phyloP scores from a whole-genome alignment of 495 filamentous ascomycete genomes.

The Geopyxis carbonaria region DNA sequence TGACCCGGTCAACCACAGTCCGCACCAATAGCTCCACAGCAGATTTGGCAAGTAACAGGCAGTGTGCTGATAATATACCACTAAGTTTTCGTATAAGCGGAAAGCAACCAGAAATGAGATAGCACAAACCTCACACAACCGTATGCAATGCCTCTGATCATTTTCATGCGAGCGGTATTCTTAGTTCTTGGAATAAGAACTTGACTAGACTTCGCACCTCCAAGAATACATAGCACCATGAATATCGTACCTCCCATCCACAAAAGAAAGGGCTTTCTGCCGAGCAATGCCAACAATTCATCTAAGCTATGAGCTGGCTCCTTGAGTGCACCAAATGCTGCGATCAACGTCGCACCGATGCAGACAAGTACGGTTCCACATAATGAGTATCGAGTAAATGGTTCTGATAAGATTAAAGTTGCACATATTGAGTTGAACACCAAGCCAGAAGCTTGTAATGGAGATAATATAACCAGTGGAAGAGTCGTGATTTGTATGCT shows the following conservation, averaged over 20 bases:
- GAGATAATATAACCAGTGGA: constrained; percentile 85
- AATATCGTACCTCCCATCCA: constrained; percentile 76
- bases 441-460: constrained; percentile 84
- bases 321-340: constrained; percentile 84
- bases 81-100: constrained; percentile 19
- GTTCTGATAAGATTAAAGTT: constrained; percentile 78
- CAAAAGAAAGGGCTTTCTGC: constrained; percentile 56
- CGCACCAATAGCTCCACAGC: constrained; percentile 92
- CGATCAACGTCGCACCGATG: constrained; percentile 71
- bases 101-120: constrained; percentile 2
- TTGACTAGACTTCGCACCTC: constrained; percentile 34
- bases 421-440: constrained; percentile 98
- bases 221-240: constrained; percentile 49
- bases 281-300: constrained; percentile 63
- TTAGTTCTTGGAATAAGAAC: constrained; percentile 13
- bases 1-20: constrained; percentile 68
- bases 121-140: constrained; percentile 44
- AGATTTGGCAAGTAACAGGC: constrained; percentile 83
- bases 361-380: constrained; percentile 79
- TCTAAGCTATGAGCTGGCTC: constrained; percentile 79
- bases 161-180: constrained; percentile 21
- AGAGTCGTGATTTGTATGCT: constrained; percentile 95
- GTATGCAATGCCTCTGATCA: constrained; percentile 75
- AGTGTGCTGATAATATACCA: constrained; percentile 86
- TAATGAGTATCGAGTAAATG: constrained; percentile 82